Percentiles rank a stretch among this genome's conserved stretches.
Evolutionary conservation across 2,329 filamentous ascomycete species (phyloP).

Genomic region (Fusarium equiseti): DNA sequence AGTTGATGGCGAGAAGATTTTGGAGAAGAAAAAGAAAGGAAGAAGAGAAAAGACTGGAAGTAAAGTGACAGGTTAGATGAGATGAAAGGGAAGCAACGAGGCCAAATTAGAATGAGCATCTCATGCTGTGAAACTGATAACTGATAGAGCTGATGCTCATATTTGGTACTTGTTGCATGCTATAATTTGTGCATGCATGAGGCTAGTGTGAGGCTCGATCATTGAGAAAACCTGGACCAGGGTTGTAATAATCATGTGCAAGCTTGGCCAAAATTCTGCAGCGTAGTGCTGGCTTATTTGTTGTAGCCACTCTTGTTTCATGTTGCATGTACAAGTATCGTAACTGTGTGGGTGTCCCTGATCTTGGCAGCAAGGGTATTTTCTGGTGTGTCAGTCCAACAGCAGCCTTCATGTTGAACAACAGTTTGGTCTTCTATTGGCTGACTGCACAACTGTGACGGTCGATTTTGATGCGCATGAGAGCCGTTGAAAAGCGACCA

Average conservation of each 20-base stretch:
- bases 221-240: background rate
- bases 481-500: background rate
- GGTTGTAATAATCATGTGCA: constrained; percentile 7
- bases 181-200: constrained; percentile 9
- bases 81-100: background rate
- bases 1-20: background rate
- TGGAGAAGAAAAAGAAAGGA: constrained; percentile 16
- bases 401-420: constrained; percentile 8
- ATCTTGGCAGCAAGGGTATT: constrained; percentile 33
- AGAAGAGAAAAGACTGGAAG: background rate
- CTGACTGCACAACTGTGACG: constrained; percentile 3
- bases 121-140: constrained; percentile 5
- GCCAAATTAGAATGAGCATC: background rate
- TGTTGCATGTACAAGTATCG: background rate
- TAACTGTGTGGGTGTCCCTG: constrained; percentile 36
- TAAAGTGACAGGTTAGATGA: constrained; percentile 6
- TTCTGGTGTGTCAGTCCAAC: constrained; percentile 6
- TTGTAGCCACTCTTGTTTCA: constrained; percentile 1
- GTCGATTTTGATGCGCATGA: constrained; percentile 26
- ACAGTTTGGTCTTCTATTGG: constrained; percentile 26
- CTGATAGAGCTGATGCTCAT: constrained; percentile 23
- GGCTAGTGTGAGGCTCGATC: constrained; percentile 23
- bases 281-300: constrained; percentile 8
- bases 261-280: background rate
- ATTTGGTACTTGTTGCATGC: constrained; percentile 11